Conservation (phyloP, 352 stramenopile genomes). For the Thalassiosira exigua region DNA sequence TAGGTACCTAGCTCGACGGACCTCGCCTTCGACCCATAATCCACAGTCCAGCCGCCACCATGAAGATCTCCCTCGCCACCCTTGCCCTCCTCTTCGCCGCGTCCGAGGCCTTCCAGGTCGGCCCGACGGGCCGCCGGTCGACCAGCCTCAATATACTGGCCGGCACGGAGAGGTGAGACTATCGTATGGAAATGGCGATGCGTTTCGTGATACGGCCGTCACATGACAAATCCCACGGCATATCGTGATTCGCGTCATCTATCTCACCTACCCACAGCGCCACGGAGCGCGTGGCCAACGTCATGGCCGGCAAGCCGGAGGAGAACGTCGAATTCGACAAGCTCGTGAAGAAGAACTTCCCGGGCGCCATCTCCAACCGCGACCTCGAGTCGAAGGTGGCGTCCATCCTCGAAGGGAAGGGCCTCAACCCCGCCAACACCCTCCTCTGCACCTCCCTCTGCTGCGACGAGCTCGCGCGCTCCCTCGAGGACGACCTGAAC, state of each 20-base stretch:
- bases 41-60: conserved; percentile 1
- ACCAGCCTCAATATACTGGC: conserved; percentile 19
- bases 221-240: background rate
- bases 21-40: too few relatives aligned
- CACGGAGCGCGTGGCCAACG: conserved; percentile 8
- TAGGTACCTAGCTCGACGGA: too few relatives aligned
- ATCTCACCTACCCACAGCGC: background rate
- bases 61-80: background rate
- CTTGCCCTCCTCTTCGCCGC: background rate
- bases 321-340: conserved; percentile 49
- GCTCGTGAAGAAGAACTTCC: conserved; percentile 47
- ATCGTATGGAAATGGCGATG: conserved; percentile 7
- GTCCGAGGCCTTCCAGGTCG: background rate
- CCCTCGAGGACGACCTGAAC: conserved; percentile 58
- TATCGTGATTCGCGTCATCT: background rate
- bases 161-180: conserved; percentile 3
- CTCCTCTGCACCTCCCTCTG: conserved; percentile 62
- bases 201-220: background rate
- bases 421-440: conserved; percentile 51
- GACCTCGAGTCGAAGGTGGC: conserved; percentile 47
- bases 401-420: conserved; percentile 36
- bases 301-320: conserved; percentile 7
- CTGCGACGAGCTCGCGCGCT: conserved; percentile 60
- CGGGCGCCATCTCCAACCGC: conserved; percentile 52
- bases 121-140: background rate